Evolutionary conservation across 805 yeast genomes (phyloP).

Genomic region (Saturnispora quitensis): DNA sequence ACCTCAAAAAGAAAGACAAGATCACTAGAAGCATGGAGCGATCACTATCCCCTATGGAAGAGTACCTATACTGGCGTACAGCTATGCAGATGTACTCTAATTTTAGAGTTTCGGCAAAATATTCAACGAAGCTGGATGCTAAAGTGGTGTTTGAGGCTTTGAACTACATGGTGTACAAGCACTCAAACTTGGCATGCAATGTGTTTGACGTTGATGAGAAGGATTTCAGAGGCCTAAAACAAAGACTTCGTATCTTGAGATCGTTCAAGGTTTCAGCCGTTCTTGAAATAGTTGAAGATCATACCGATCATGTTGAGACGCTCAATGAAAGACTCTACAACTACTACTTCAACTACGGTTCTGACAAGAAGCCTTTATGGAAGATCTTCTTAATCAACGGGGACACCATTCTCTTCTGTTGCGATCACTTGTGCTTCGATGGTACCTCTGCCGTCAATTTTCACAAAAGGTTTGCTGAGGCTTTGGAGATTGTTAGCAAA

Average conservation of each 20-base stretch:
- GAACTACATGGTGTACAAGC: conserved; percentile 8
- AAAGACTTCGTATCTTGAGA: not conserved
- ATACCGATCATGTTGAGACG: not conserved
- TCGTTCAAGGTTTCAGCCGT: conserved; percentile 12
- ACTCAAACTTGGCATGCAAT: not conserved
- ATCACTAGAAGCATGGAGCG: not conserved
- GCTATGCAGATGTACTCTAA: conserved; percentile 1
- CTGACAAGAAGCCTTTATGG: conserved; percentile 13
- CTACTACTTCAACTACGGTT: not conserved
- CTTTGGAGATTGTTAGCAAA: not conserved
- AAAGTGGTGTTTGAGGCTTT: conserved; percentile 8
- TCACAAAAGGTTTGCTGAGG: conserved; percentile 20
- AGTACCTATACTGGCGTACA: conserved; percentile 7
- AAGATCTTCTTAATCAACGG: conserved; percentile 10
- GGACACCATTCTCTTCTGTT: conserved; percentile 13
- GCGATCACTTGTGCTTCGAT: conserved; percentile 29
- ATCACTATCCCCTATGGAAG: conserved; percentile 1
- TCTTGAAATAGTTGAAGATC: conserved; percentile 12
- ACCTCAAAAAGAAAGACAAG: not conserved
- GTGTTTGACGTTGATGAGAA: not conserved
- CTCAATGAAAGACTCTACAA: conserved; percentile 4
- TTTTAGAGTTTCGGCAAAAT: conserved; percentile 6
- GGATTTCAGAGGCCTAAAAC: not conserved
- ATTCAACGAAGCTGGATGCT: not conserved
- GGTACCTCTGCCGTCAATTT: conserved; percentile 27